A percentile compares a stretch with the other conserved stretches of the same genome.
Conservation (phyloP, 2,329 filamentous ascomycete species). For the Curvularia sp. region DNA sequence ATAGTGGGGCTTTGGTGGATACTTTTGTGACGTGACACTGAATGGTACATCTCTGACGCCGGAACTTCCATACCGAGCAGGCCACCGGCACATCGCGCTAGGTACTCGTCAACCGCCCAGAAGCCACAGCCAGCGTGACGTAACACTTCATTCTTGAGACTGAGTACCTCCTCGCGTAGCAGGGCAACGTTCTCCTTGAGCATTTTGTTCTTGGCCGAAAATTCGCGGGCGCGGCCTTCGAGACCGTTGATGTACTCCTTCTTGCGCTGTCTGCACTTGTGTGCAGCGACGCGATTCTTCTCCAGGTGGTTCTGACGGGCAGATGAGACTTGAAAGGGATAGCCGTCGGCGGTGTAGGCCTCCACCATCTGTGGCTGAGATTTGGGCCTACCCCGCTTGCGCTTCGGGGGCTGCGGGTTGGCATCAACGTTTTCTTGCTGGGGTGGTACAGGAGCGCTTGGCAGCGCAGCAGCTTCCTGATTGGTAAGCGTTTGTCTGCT, state of each 20-base stretch:
- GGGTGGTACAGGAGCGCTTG: slow-evolving; percentile 14
- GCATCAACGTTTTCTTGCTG: slow-evolving; percentile 21
- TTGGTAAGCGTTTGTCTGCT: slow-evolving; percentile 26
- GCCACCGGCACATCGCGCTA: slow-evolving; percentile 47
- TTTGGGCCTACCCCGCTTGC: slow-evolving; percentile 49
- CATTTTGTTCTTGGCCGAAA: slow-evolving; percentile 46
- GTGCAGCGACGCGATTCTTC: slow-evolving; percentile 75
- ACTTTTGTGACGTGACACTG: slow-evolving; percentile 11
- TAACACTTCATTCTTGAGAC: slow-evolving; percentile 49
- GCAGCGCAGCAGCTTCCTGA: slow-evolving; percentile 8
- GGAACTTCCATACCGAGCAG: slow-evolving; percentile 40
- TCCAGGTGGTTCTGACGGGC: slow-evolving; percentile 60
- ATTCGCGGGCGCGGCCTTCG: slow-evolving; percentile 55
- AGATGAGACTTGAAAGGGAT: slow-evolving; percentile 45
- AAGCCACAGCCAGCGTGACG: slow-evolving; percentile 49
- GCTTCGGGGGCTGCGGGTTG: slow-evolving; percentile 44
- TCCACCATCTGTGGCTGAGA: slow-evolving; percentile 44
- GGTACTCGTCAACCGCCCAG: slow-evolving; percentile 50
- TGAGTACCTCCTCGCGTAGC: slow-evolving; percentile 47
- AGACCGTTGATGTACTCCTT: slow-evolving; percentile 64
- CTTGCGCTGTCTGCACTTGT: slow-evolving; percentile 76
- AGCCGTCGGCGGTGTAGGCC: slow-evolving; percentile 43
- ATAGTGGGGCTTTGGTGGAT: slow-evolving; percentile 17
- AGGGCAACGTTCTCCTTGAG: slow-evolving; percentile 46
- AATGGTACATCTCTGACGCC: slow-evolving; percentile 3